phyloP scores from a whole-genome alignment of 768 basidiomycete genomes.

The Russula ochroleuca region DNA sequence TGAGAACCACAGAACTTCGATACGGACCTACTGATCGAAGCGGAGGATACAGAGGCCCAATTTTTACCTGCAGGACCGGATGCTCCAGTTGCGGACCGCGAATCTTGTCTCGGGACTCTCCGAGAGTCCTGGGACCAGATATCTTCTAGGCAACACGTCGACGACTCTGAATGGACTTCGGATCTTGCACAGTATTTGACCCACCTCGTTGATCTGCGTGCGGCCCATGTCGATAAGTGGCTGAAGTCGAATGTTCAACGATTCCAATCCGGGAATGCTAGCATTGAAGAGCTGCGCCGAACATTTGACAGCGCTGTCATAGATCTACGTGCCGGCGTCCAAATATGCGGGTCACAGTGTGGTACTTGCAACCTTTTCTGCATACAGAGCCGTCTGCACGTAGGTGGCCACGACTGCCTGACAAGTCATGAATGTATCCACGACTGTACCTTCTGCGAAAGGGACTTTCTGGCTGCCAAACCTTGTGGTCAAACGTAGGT shows the following conservation, averaged over 20 bases:
- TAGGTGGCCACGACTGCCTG: slow-evolving; percentile 45
- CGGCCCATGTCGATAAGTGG: slow-evolving; percentile 50
- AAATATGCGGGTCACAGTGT: slow-evolving; percentile 51
- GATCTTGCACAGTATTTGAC: slow-evolving; percentile 41
- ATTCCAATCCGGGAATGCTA: slow-evolving; percentile 44
- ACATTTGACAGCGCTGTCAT: slow-evolving; percentile 43
- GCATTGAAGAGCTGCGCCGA: slow-evolving; percentile 45
- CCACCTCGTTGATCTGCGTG: slow-evolving; percentile 40
- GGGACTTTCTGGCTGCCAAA: slow-evolving; percentile 26
- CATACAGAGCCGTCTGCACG: slow-evolving; percentile 44
- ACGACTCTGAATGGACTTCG: slow-evolving; percentile 43
- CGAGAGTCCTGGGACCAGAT: slow-evolving; percentile 36
- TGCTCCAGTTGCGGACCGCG: slow-evolving; percentile 29
- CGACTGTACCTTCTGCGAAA: slow-evolving; percentile 43
- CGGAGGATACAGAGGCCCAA: slow-evolving; percentile 36
- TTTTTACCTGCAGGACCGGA: slow-evolving; percentile 34
- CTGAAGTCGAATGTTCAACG: slow-evolving; percentile 45
- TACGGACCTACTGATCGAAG: slow-evolving; percentile 41
- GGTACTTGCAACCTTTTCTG: slow-evolving; percentile 47
- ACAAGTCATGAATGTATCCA: slow-evolving; percentile 48
- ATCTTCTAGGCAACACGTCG: slow-evolving; percentile 34
- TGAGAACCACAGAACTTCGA: slow-evolving; percentile 46
- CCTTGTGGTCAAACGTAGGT: slow-evolving; percentile 49
- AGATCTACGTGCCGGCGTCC: slow-evolving; percentile 44
- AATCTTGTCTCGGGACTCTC: slow-evolving; percentile 30